phyloP scores from a whole-genome alignment of 768 basidiomycete species.

The Lentinula sp. region DNA sequence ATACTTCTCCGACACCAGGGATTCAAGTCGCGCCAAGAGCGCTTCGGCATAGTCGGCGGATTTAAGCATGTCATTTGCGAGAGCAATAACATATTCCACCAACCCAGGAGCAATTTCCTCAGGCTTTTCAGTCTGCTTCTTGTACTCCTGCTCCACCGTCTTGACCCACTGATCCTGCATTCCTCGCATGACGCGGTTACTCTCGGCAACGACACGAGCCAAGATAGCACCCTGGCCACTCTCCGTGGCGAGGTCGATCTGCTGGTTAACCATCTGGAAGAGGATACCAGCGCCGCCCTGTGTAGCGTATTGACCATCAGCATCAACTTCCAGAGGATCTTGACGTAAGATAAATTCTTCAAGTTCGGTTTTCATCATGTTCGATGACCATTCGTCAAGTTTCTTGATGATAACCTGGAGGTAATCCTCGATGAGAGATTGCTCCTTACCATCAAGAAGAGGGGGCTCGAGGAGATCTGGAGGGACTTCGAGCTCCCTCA shows the following conservation, averaged over 20 bases:
- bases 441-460: conserved; percentile 92
- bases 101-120: conserved; percentile 85
- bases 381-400: conserved; percentile 94
- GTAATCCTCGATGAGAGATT: conserved; percentile 91
- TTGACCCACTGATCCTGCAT: conserved; percentile 88
- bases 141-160: conserved; percentile 77
- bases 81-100: conserved; percentile 92
- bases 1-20: conserved; percentile 92
- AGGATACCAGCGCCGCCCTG: conserved; percentile 90
- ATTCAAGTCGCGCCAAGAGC: conserved; percentile 78
- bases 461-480: conserved; percentile 81
- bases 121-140: conserved; percentile 81
- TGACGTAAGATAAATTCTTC: conserved; percentile 77
- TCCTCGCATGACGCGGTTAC: conserved; percentile 81
- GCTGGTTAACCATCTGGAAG: conserved; percentile 98
- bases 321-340: conserved; percentile 83
- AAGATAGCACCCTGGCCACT: conserved; percentile 94
- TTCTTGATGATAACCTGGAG: conserved; percentile 88
- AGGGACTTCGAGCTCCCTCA: conserved; percentile 89
- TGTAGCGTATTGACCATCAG: conserved; percentile 84
- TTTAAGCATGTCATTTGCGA: conserved; percentile 97
- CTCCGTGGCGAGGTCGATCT: conserved; percentile 90
- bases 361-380: conserved; percentile 89
- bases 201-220: conserved; percentile 83
- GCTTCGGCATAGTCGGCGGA: conserved; percentile 91